Evolutionary conservation across 805 yeast species (phyloP).

Genomic region (Sugiyamaella floridensis): DNA sequence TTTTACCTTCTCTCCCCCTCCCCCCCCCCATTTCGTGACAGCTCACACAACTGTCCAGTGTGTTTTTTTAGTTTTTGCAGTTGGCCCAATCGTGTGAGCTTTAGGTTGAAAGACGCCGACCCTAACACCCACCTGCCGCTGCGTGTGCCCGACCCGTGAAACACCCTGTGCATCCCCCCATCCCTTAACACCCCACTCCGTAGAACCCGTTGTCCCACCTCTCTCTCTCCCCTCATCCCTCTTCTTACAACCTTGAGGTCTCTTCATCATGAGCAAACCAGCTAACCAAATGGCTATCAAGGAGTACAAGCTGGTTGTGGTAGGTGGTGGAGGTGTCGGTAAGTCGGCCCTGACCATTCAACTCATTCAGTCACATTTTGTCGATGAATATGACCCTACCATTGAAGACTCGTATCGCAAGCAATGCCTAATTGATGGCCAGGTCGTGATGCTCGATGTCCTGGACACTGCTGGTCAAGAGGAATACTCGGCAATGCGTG

Average conservation of each 20-base stretch:
- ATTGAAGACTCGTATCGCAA: slow-evolving; percentile 75
- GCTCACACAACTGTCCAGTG: not conserved
- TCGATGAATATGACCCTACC: slow-evolving; percentile 97
- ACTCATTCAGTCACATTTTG: slow-evolving; percentile 88
- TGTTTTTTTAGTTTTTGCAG: not conserved
- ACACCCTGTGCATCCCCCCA: not conserved
- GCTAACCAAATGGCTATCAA: slow-evolving; percentile 23
- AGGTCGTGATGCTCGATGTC: slow-evolving; percentile 73
- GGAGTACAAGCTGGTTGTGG: slow-evolving; percentile 90
- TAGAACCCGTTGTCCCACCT: not conserved
- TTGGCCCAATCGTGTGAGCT: too few species aligned
- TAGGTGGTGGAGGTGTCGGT: slow-evolving; percentile 99
- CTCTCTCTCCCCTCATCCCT: not conserved
- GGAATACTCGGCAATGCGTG: slow-evolving; percentile 89
- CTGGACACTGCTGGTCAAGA: slow-evolving; percentile 98
- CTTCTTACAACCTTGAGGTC: not conserved
- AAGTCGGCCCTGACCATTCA: slow-evolving; percentile 94
- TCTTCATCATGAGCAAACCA: not conserved
- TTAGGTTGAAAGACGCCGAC: too few species aligned
- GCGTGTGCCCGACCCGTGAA: not conserved
- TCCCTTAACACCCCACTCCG: not conserved
- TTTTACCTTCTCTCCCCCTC: not conserved
- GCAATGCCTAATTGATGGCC: slow-evolving; percentile 75
- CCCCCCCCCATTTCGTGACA: not conserved
- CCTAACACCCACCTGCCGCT: too few species aligned